Percentiles rank a stretch among this genome's conserved stretches.
Conservation (phyloP, 352 stramenopile species). For the Elongisporangium senticosum region DNA sequence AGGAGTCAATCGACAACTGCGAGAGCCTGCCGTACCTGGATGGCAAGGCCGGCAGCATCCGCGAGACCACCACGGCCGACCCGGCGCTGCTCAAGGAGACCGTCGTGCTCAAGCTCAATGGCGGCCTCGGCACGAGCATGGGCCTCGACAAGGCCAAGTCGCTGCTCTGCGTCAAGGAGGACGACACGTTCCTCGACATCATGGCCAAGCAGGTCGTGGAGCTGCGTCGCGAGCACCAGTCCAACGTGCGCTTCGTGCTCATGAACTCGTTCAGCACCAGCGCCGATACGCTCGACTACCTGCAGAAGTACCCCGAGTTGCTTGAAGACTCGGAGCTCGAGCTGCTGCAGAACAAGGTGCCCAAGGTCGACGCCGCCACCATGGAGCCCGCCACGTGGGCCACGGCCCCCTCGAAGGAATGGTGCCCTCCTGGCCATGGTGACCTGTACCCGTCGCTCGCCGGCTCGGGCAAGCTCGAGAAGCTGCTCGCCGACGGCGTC, state of each 20-base stretch:
- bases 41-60: constrained; percentile 69
- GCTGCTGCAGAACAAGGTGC: constrained; percentile 98
- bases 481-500: constrained; percentile 76
- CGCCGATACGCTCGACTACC: constrained; percentile 80
- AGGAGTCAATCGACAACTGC: constrained; percentile 89
- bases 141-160: constrained; percentile 95
- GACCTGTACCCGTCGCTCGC: constrained; percentile 83
- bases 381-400: constrained; percentile 55
- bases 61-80: constrained; percentile 66
- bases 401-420: constrained; percentile 76
- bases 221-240: constrained; percentile 92
- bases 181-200: constrained; percentile 92
- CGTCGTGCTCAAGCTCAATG: constrained; percentile 86
- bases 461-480: constrained; percentile 81
- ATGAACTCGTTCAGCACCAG: constrained; percentile 90
- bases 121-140: constrained; percentile 83
- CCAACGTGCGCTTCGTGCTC: constrained; percentile 87
- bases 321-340: constrained; percentile 94
- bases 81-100: constrained; percentile 74
- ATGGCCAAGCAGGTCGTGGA: constrained; percentile 91
- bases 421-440: constrained; percentile 81
- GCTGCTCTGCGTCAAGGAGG: constrained; percentile 90
- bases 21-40: constrained; percentile 78
- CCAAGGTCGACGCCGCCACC: constrained; percentile 90
- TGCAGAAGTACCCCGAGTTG: constrained; percentile 88